Conservation (phyloP, 257 asterid species). For the Perilla frutescens region DNA sequence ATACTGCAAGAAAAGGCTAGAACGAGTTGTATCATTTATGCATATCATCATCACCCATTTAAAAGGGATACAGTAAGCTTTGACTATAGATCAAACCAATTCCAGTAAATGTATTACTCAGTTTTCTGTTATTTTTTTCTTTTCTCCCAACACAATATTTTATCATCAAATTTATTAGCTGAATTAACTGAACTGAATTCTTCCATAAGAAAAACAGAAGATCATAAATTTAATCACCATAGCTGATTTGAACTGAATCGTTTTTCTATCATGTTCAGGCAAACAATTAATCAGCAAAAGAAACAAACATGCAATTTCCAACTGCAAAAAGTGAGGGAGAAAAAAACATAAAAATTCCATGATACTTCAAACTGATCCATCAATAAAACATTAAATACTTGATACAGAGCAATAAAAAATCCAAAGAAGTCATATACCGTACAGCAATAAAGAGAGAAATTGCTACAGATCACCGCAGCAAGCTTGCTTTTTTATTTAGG, state of each 20-base stretch:
- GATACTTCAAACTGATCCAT: constrained; percentile 22
- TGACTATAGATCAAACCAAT: background rate
- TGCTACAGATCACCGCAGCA: constrained; percentile 12
- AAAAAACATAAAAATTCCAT: background rate
- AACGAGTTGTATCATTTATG: background rate
- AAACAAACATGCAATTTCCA: background rate
- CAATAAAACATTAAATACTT: constrained; percentile 14
- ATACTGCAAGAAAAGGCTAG: constrained; percentile 6
- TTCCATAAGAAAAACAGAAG: background rate
- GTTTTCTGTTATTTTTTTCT: background rate
- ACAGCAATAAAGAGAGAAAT: background rate
- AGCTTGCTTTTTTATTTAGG: background rate
- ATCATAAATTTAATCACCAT: background rate
- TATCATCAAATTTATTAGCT: background rate
- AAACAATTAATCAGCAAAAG: constrained; percentile 21
- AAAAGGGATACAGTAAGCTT: background rate
- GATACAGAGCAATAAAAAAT: background rate
- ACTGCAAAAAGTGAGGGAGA: background rate
- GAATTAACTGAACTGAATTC: background rate
- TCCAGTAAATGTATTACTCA: background rate
- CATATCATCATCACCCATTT: background rate
- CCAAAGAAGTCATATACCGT: constrained; percentile 19
- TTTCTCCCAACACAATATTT: background rate
- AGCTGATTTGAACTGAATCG: constrained; percentile 8
- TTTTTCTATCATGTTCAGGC: background rate